A percentile compares a stretch with the other conserved stretches of the same genome.
These are phyloP conservation scores for Ampelocalamus luodianensis DNA, from an alignment of 176 grass and related monocot genomes.

Conservation along the genomic window DNA sequence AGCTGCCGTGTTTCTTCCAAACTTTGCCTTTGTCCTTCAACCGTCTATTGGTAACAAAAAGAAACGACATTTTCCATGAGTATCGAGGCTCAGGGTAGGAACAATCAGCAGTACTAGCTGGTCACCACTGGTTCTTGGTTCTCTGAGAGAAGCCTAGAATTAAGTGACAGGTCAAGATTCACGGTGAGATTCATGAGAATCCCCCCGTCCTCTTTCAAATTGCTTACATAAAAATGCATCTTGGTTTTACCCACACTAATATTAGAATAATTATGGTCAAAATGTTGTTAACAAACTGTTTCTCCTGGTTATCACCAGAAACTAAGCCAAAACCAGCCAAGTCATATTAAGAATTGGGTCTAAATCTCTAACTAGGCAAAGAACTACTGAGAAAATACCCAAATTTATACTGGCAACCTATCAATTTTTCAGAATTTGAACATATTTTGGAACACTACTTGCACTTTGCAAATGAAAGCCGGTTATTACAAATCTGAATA, in stretches of 20 bases:
- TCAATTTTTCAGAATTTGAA: background rate
- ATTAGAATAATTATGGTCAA: background rate
- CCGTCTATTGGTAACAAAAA: constrained; percentile 32
- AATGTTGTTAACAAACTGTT: constrained; percentile 12
- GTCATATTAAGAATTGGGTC: background rate
- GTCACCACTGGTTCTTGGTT: background rate
- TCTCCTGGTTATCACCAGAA: constrained; percentile 1
- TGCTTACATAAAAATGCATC: constrained; percentile 19
- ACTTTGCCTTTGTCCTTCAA: constrained; percentile 55
- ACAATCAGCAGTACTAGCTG: background rate
- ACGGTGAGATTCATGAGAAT: background rate
- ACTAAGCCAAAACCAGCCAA: constrained; percentile 10
- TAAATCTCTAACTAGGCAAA: background rate
- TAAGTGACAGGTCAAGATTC: constrained; percentile 3
- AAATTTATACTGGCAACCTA: background rate
- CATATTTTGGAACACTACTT: background rate
- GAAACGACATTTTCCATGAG: constrained; percentile 15
- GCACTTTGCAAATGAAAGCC: background rate
- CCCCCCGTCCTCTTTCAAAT: background rate
- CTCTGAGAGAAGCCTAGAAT: background rate
- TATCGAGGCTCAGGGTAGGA: background rate
- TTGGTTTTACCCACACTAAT: background rate
- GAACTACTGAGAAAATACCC: background rate
- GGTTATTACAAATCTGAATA: background rate
- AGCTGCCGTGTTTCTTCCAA: constrained; percentile 48